Evolutionary conservation across 2,329 filamentous ascomycete species (phyloP).

Genomic region (Bertia moriformis): DNA sequence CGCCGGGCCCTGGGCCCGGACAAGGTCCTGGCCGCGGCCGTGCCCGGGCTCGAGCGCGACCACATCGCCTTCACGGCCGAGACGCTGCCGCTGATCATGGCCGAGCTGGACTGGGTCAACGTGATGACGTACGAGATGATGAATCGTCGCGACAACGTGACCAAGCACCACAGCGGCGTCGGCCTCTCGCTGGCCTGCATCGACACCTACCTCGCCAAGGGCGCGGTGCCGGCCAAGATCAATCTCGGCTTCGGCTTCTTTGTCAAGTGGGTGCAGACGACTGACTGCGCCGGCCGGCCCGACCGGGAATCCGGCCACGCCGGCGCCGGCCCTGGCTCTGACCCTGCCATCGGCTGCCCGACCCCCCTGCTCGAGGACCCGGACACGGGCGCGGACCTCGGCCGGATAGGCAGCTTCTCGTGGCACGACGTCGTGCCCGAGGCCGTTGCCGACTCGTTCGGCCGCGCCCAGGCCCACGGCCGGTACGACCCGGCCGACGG

Average conservation of each 20-base stretch:
- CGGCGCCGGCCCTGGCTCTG: too few species aligned
- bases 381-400: slow-evolving; percentile 37
- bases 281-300: background rate
- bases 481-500: slow-evolving; percentile 40
- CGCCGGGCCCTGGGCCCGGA: slow-evolving; percentile 37
- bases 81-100: slow-evolving; percentile 41
- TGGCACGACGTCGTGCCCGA: slow-evolving; percentile 39
- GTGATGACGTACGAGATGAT: slow-evolving; percentile 62
- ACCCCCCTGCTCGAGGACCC: slow-evolving; percentile 43
- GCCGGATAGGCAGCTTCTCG: slow-evolving; percentile 42
- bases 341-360: slow-evolving; percentile 21
- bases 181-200: slow-evolving; percentile 35
- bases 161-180: slow-evolving; percentile 49
- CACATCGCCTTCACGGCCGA: slow-evolving; percentile 52
- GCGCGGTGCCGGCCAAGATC: background rate
- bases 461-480: slow-evolving; percentile 33
- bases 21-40: slow-evolving; percentile 52
- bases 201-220: background rate
- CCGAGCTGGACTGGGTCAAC: slow-evolving; percentile 51
- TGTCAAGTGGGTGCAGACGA: background rate
- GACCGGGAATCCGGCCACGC: background rate
- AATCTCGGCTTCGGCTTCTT: background rate
- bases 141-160: slow-evolving; percentile 55
- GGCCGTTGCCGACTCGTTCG: slow-evolving; percentile 41
- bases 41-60: slow-evolving; percentile 45